phyloP scores from a whole-genome alignment of 1,284 basidiomycete genomes.

The Rhodotorula sp. region DNA sequence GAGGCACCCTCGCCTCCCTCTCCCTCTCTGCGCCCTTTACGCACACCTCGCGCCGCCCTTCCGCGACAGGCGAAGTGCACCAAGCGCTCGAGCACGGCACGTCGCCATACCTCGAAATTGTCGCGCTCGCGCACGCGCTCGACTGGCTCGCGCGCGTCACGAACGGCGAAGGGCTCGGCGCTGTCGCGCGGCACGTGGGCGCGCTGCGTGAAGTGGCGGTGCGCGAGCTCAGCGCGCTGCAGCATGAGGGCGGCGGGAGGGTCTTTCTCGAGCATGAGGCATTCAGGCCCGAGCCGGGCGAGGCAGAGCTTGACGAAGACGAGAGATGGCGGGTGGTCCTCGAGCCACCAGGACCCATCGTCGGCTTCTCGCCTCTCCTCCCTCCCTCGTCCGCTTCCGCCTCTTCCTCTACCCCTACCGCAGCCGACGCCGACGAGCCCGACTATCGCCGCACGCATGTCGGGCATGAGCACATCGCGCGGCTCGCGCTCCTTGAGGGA shows the following conservation, averaged over 20 bases:
- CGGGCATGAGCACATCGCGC: conserved; percentile 54
- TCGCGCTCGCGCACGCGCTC: conserved; percentile 70
- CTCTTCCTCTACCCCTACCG: too few species aligned
- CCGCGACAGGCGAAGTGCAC: conserved; percentile 16
- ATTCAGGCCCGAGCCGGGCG: background rate
- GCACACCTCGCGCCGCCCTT: conserved; percentile 9
- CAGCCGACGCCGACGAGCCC: background rate
- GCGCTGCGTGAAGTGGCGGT: conserved; percentile 59
- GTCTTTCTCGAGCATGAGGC: conserved; percentile 19
- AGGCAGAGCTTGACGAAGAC: conserved; percentile 52
- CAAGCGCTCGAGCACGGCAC: conserved; percentile 66
- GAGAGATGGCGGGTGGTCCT: background rate
- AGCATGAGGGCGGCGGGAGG: conserved; percentile 54
- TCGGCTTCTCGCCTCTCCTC: conserved; percentile 31
- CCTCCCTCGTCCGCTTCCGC: background rate
- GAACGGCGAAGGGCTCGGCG: conserved; percentile 66
- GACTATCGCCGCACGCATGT: conserved; percentile 56
- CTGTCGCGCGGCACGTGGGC: conserved; percentile 58
- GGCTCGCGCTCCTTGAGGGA: conserved; percentile 32
- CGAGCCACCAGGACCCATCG: conserved; percentile 26
- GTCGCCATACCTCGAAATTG: conserved; percentile 72
- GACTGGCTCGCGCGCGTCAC: conserved; percentile 55
- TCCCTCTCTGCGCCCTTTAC: conserved; percentile 62
- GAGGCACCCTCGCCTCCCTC: conserved; percentile 75
- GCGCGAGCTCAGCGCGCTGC: conserved; percentile 40